phyloP scores from a whole-genome alignment of 768 basidiomycete species.

The Russula abietina region DNA sequence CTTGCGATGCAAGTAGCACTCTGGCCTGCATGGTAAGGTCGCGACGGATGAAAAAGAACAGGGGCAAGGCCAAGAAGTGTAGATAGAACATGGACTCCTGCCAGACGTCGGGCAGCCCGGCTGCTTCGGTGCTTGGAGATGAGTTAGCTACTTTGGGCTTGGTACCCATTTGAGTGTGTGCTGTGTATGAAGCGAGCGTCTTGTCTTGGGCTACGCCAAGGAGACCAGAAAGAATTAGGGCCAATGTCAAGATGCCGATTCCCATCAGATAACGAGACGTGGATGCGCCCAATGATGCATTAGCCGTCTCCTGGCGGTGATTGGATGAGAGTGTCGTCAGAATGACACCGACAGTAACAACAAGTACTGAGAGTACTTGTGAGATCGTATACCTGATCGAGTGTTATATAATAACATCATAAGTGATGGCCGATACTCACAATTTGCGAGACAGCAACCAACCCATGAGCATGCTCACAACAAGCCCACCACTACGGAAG shows the following conservation, averaged over 20 bases:
- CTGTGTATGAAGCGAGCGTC: conserved; percentile 53
- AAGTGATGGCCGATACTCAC: conserved; percentile 34
- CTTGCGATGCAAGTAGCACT: conserved; percentile 28
- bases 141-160: conserved; percentile 20
- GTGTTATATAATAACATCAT: conserved; percentile 16
- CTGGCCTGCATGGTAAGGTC: conserved; percentile 46
- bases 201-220: conserved; percentile 83
- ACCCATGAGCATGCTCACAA: conserved; percentile 78
- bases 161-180: not conserved
- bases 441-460: conserved; percentile 59
- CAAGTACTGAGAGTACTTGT: conserved; percentile 70
- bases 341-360: conserved; percentile 74
- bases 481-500: conserved; percentile 82
- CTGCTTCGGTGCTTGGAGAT: not conserved
- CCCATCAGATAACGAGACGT: conserved; percentile 56
- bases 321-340: conserved; percentile 75
- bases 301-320: conserved; percentile 1
- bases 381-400: conserved; percentile 46
- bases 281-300: conserved; percentile 24
- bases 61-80: conserved; percentile 71
- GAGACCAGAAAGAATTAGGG: conserved; percentile 73
- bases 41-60: conserved; percentile 58
- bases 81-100: conserved; percentile 91
- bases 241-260: conserved; percentile 64
- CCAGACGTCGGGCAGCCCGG: conserved; percentile 42